Evolutionary conservation across 2,329 filamentous ascomycete species (phyloP).

Genomic region (Emmonsia crescens): DNA sequence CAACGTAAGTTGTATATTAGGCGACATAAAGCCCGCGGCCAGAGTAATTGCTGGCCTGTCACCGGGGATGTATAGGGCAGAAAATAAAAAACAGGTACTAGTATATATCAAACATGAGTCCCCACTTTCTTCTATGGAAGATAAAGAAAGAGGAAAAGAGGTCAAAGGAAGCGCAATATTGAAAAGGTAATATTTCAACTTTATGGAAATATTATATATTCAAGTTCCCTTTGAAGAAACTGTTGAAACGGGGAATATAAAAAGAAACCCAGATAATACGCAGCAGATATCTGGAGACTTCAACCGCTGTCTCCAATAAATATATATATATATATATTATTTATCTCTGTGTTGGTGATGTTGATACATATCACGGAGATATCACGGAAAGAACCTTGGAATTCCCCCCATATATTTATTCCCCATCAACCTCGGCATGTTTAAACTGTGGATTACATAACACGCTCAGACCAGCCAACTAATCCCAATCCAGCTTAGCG

Average conservation of each 20-base stretch:
- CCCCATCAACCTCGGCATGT: background rate
- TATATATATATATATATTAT: no score
- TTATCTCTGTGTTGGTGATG: no score
- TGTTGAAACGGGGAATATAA: background rate
- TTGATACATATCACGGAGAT: no score
- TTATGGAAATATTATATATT: background rate
- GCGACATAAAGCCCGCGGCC: no score
- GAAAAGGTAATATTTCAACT: background rate
- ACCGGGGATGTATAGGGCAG: no score
- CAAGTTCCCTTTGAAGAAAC: background rate
- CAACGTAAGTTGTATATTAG: background rate
- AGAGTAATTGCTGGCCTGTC: no score
- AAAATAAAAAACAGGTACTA: no score
- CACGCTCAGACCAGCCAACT: background rate
- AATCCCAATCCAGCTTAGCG: background rate
- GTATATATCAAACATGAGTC: no score
- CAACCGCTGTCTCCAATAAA: background rate
- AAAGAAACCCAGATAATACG: no score
- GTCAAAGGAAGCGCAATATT: background rate
- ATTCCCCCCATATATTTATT: no score
- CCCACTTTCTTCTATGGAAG: background rate
- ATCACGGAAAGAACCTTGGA: background rate
- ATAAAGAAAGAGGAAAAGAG: background rate
- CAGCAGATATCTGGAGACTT: background rate
- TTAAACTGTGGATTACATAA: background rate